Percentiles rank a stretch among this genome's conserved stretches.
phyloP scores from a whole-genome alignment of 306 rosid genomes.

The Phaseolus lunatus region DNA sequence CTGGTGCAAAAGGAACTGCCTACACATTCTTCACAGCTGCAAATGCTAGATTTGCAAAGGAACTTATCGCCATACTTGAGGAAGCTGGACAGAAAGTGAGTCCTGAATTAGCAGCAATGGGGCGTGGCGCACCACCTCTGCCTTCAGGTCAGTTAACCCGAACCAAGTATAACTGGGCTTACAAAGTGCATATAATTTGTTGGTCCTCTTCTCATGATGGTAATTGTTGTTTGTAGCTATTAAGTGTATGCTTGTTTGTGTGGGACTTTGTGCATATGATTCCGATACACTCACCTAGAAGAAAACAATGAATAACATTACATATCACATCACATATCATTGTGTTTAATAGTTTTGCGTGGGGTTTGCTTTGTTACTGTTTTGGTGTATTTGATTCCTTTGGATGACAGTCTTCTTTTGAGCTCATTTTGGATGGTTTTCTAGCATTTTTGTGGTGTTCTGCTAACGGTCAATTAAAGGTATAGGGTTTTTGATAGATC shows the following conservation, averaged over 20 bases:
- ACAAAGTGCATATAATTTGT: not conserved
- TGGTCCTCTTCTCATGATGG: constrained; percentile 17
- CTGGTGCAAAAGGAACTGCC: constrained; percentile 99
- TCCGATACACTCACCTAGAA: not conserved
- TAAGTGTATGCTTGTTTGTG: not conserved
- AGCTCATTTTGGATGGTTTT: not conserved
- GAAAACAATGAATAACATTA: not conserved
- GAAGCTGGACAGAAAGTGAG: constrained; percentile 97
- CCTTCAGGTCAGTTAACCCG: constrained; percentile 71
- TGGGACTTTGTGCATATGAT: not conserved
- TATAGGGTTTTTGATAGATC: not conserved
- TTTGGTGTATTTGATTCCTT: constrained; percentile 14
- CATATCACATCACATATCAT: not conserved
- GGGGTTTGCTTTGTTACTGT: constrained; percentile 8
- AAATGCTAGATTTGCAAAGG: constrained; percentile 96
- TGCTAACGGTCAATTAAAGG: not conserved
- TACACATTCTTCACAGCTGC: constrained; percentile 96
- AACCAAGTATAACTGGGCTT: not conserved
- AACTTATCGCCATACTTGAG: constrained; percentile 83
- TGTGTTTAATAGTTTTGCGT: not conserved
- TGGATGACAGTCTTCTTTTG: not conserved
- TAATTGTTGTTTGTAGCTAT: not conserved
- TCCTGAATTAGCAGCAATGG: constrained; percentile 96
- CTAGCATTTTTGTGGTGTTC: constrained; percentile 1
- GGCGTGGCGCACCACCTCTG: constrained; percentile 93